Conservation (phyloP, 73 alveolate species). For the Breviolum minutum region DNA sequence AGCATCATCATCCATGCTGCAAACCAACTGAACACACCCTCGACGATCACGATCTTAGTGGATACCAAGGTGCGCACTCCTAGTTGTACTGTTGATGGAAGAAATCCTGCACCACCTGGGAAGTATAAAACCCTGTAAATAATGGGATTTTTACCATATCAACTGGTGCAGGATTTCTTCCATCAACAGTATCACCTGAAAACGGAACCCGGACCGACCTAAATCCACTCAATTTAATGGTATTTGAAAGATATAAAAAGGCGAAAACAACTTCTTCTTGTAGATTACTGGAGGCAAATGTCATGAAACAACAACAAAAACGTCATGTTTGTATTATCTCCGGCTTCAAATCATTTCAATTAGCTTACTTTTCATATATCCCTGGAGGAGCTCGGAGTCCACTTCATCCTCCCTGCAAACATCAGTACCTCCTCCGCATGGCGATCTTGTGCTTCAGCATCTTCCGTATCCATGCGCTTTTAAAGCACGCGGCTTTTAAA, state of each 20-base stretch:
- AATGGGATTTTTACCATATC: too few species aligned
- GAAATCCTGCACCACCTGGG: too few species aligned
- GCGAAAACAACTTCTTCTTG: too few species aligned
- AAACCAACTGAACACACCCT: slow-evolving; percentile 83
- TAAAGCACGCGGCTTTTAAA: too few species aligned
- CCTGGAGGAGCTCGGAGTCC: not conserved
- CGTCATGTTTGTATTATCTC: not conserved
- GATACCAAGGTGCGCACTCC: not conserved
- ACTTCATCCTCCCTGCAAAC: not conserved
- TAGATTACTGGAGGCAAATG: too few species aligned
- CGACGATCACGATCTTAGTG: slow-evolving; percentile 35
- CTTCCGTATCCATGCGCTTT: not conserved
- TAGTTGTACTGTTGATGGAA: too few species aligned
- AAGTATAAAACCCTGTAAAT: too few species aligned
- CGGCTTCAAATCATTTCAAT: not conserved
- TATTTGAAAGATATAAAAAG: not conserved
- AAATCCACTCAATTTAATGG: not conserved
- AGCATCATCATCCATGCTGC: slow-evolving; percentile 92
- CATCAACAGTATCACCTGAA: too few species aligned
- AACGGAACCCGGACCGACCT: not conserved
- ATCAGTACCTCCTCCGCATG: not conserved
- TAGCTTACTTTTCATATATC: not conserved
- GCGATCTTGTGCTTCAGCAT: slow-evolving; percentile 1
- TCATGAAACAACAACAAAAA: not conserved
- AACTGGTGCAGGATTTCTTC: too few species aligned